Evolutionary conservation across 352 stramenopile species (phyloP).

Genomic region (Phytophthora idaei): DNA sequence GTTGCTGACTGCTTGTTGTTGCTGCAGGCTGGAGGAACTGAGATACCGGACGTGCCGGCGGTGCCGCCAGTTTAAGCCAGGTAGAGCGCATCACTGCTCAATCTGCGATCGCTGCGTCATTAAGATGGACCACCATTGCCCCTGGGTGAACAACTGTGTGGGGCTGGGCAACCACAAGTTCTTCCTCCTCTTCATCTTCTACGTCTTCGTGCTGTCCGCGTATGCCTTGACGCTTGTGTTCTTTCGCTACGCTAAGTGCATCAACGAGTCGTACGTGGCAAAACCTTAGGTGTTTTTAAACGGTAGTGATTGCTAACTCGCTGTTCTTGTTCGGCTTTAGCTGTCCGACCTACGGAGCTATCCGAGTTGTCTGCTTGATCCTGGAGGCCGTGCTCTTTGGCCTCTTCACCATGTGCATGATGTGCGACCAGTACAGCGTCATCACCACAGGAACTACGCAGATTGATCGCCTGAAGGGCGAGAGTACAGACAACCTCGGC

Average conservation of each 20-base stretch:
- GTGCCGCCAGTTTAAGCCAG: constrained; percentile 97
- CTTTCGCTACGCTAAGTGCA: constrained; percentile 87
- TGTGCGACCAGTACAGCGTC: constrained; percentile 98
- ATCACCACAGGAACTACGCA: constrained; percentile 96
- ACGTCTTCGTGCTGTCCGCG: constrained; percentile 93
- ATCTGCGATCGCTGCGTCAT: constrained; percentile 96
- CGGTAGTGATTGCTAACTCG: background rate
- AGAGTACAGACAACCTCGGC: constrained; percentile 70
- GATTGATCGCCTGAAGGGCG: constrained; percentile 97
- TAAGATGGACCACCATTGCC: constrained; percentile 99
- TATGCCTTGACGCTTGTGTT: constrained; percentile 95
- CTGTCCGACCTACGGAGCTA: constrained; percentile 73
- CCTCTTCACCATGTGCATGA: constrained; percentile 99
- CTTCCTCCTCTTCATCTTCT: constrained; percentile 91
- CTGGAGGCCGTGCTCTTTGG: constrained; percentile 95
- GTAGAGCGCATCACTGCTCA: constrained; percentile 96
- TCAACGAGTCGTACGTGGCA: constrained; percentile 76
- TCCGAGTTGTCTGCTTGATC: constrained; percentile 86
- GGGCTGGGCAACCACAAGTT: constrained; percentile 99
- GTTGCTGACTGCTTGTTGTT: constrained; percentile 21
- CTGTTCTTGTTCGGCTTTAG: constrained; percentile 31
- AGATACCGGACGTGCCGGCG: constrained; percentile 85
- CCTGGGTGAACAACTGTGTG: constrained; percentile 99
- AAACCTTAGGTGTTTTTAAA: background rate
- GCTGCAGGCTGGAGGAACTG: constrained; percentile 76